These are phyloP conservation scores for Nemania abortiva DNA, from an alignment of 2,329 filamentous ascomycete genomes.

Conservation along the genomic window DNA sequence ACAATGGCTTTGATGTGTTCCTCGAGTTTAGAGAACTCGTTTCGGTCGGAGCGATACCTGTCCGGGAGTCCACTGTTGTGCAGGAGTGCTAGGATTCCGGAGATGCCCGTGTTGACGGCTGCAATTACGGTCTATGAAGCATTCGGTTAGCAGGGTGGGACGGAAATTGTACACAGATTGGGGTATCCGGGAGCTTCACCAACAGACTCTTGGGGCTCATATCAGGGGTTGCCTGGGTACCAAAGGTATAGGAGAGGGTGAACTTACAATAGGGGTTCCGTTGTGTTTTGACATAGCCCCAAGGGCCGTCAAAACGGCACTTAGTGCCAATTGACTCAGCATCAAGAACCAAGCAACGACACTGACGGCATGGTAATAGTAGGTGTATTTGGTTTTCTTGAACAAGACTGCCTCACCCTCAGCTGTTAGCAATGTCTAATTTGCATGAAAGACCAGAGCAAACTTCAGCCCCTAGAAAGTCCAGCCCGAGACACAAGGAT, in stretches of 20 bases:
- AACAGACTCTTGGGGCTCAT: too few species aligned
- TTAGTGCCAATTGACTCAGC: constrained; percentile 62
- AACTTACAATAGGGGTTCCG: constrained; percentile 56
- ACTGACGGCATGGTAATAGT: constrained; percentile 59
- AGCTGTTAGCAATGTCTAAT: neutral
- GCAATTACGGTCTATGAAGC: constrained; percentile 58
- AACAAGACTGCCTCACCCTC: constrained; percentile 14
- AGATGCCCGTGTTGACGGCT: constrained; percentile 62
- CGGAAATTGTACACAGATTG: neutral
- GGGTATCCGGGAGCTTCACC: neutral
- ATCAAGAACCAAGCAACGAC: constrained; percentile 60
- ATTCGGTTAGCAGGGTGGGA: neutral
- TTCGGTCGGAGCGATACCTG: constrained; percentile 62
- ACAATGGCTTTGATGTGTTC: constrained; percentile 64
- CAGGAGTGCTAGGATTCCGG: constrained; percentile 63
- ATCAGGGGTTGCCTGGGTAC: too few species aligned
- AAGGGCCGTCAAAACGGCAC: constrained; percentile 63
- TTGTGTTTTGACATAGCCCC: constrained; percentile 56
- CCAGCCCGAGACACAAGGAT: neutral
- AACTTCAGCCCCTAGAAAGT: neutral
- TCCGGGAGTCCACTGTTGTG: constrained; percentile 67
- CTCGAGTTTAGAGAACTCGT: constrained; percentile 63
- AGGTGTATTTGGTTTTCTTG: constrained; percentile 58
- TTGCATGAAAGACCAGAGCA: neutral
- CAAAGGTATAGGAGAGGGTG: neutral